Conservation (phyloP, 768 basidiomycete species). For the Mycena haematopus region DNA sequence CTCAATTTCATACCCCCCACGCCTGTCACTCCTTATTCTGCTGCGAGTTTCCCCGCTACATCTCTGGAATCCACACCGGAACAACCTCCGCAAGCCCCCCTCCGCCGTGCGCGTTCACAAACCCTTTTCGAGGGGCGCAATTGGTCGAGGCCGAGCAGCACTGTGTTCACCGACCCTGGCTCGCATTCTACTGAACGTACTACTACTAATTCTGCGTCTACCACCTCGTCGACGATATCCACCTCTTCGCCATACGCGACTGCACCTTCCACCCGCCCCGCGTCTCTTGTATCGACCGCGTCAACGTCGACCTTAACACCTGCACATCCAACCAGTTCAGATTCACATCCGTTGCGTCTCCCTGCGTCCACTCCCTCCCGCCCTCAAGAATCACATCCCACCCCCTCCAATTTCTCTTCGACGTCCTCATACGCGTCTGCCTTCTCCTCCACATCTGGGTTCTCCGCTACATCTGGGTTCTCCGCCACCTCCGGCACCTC, state of each 20-base stretch:
- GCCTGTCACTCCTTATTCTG: constrained; percentile 1
- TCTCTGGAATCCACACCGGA: no score
- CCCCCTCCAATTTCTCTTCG: not conserved
- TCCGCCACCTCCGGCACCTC: not conserved
- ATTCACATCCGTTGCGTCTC: no score
- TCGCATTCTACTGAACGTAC: not conserved
- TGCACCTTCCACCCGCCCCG: not conserved
- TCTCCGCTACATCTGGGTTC: no score
- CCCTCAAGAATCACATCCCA: not conserved
- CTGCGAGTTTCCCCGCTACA: not conserved
- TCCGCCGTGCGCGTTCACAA: constrained; percentile 26
- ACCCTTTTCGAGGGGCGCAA: constrained; percentile 4
- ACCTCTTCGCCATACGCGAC: not conserved
- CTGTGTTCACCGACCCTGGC: not conserved
- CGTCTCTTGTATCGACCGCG: not conserved
- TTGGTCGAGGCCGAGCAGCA: constrained; percentile 24
- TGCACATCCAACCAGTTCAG: no score
- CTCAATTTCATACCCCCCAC: constrained; percentile 9
- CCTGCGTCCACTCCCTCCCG: not conserved
- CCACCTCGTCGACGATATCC: not conserved
- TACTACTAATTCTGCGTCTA: not conserved
- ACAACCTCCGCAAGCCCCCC: constrained; percentile 17
- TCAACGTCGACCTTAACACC: no score
- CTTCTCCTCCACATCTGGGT: not conserved
- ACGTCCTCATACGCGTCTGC: constrained; percentile 3